Evolutionary conservation across 768 basidiomycete genomes (phyloP).

Genomic region (Mycena galopus): DNA sequence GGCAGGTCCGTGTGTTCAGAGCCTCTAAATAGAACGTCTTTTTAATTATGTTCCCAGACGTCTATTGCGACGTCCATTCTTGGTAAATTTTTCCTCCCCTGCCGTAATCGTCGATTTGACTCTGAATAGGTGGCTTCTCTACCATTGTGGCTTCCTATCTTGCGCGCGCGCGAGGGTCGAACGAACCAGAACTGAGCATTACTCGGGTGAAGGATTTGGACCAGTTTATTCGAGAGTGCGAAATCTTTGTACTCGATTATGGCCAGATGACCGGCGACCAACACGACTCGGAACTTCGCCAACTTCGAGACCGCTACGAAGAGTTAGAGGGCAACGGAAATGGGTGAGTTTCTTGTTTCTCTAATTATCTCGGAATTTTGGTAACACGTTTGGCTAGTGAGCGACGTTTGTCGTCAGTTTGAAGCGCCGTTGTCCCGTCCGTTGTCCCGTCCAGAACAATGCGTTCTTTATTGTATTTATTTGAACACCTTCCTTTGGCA

Average conservation of each 20-base stretch:
- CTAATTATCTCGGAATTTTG: not conserved
- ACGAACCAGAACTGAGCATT: slow-evolving; percentile 77
- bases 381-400: not conserved
- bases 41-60: not conserved
- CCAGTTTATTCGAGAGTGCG: slow-evolving; percentile 73
- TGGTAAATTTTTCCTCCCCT: not conserved
- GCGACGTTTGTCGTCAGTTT: slow-evolving; percentile 16
- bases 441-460: not conserved
- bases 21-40: not conserved
- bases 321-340: slow-evolving; percentile 57
- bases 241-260: slow-evolving; percentile 70
- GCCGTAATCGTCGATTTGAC: not conserved
- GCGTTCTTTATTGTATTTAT: not conserved
- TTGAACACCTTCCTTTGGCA: no score
- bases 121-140: slow-evolving; percentile 66
- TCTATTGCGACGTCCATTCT: slow-evolving; percentile 34
- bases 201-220: slow-evolving; percentile 71
- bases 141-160: slow-evolving; percentile 81
- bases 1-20: slow-evolving; percentile 48
- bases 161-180: slow-evolving; percentile 75
- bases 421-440: not conserved
- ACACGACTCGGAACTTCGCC: slow-evolving; percentile 50
- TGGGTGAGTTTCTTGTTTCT: slow-evolving; percentile 7
- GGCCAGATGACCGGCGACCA: slow-evolving; percentile 57
- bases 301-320: slow-evolving; percentile 59